phyloP scores from a whole-genome alignment of 2,329 filamentous ascomycete genomes.

The Aureobasidium sp. region DNA sequence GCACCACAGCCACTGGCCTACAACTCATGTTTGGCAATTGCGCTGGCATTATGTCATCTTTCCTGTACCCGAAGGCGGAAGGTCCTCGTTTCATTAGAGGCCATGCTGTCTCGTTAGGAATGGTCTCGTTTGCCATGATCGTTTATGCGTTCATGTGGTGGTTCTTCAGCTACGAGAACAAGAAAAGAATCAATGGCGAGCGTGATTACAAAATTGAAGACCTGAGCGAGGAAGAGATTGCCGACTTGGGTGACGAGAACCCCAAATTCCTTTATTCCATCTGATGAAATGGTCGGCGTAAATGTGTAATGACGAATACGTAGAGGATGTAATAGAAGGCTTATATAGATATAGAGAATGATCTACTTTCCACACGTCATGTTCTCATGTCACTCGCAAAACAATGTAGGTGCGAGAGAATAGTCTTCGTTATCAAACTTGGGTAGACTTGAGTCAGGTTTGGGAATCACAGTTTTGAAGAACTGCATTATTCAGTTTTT shows the following conservation, averaged over 20 bases:
- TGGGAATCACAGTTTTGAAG: slow-evolving; percentile 3
- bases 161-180: slow-evolving; percentile 33
- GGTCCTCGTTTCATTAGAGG: slow-evolving; percentile 45
- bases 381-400: too few relatives aligned
- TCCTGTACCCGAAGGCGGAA: slow-evolving; percentile 41
- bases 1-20: slow-evolving; percentile 63
- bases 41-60: slow-evolving; percentile 57
- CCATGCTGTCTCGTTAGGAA: slow-evolving; percentile 45
- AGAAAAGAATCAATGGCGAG: slow-evolving; percentile 32
- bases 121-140: slow-evolving; percentile 39
- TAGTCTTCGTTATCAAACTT: not conserved
- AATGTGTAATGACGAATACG: not conserved
- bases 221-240: slow-evolving; percentile 37
- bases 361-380: not conserved
- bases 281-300: slow-evolving; percentile 7
- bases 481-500: slow-evolving; percentile 3
- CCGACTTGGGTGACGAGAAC: slow-evolving; percentile 40
- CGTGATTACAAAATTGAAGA: slow-evolving; percentile 35
- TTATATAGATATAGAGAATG: not conserved
- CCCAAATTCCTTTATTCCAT: slow-evolving; percentile 39
- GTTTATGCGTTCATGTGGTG: slow-evolving; percentile 34
- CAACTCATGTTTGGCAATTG: slow-evolving; percentile 65
- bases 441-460: too few relatives aligned
- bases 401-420: not conserved
- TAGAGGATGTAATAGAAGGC: not conserved